Conservation (phyloP, 495 filamentous ascomycete genomes). For the Aspergillus haitiensis region DNA sequence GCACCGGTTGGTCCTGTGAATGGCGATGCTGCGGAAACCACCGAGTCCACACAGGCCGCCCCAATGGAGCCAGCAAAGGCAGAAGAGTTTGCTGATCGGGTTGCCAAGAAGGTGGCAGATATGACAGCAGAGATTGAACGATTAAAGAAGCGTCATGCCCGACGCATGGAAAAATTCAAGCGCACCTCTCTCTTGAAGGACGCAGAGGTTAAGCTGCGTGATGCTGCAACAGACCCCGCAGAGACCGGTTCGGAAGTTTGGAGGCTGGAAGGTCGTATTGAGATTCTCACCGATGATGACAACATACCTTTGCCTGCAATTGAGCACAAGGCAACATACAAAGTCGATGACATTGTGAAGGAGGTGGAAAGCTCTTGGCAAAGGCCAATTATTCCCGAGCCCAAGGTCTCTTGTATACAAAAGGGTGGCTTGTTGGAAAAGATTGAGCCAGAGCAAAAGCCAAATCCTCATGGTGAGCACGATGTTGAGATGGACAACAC, state of each 20-base stretch:
- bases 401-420: slow-evolving; percentile 65
- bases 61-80: slow-evolving; percentile 66
- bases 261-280: slow-evolving; percentile 61
- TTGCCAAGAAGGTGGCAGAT: slow-evolving; percentile 60
- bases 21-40: slow-evolving; percentile 37
- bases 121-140: slow-evolving; percentile 76
- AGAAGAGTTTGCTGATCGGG: slow-evolving; percentile 75
- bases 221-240: slow-evolving; percentile 51
- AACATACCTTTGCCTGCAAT: slow-evolving; percentile 40
- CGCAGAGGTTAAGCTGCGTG: slow-evolving; percentile 58
- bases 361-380: slow-evolving; percentile 57
- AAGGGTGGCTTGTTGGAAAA: slow-evolving; percentile 71
- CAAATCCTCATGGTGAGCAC: slow-evolving; percentile 49
- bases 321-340: slow-evolving; percentile 50
- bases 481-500: slow-evolving; percentile 69
- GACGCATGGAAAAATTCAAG: slow-evolving; percentile 70
- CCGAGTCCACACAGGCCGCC: slow-evolving; percentile 53
- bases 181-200: slow-evolving; percentile 61
- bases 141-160: slow-evolving; percentile 75
- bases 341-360: slow-evolving; percentile 60
- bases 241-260: slow-evolving; percentile 58
- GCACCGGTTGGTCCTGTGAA: slow-evolving; percentile 44
- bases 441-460: slow-evolving; percentile 47
- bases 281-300: slow-evolving; percentile 51
- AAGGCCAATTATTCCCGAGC: slow-evolving; percentile 56